A percentile compares a stretch with the other conserved stretches of the same genome.
Conservation (phyloP, 257 asterid genomes). For the Ophiorrhiza pumila region DNA sequence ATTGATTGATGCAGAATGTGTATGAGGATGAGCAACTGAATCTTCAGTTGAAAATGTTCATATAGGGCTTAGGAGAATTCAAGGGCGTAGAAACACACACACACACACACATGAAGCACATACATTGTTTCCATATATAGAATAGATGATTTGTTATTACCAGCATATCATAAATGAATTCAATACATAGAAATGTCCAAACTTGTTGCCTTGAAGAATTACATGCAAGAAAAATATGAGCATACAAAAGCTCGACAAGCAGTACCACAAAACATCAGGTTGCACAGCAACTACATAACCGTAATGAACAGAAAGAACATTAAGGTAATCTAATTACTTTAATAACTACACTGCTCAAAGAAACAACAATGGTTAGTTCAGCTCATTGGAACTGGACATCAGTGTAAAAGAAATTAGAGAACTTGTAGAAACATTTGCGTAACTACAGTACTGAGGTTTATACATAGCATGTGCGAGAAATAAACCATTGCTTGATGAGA, state of each 20-base stretch:
- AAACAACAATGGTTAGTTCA: background rate
- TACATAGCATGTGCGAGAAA: background rate
- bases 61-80: background rate
- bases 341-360: background rate
- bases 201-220: background rate
- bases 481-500: background rate
- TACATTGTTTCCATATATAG: too few relatives aligned
- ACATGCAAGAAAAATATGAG: background rate
- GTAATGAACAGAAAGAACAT: background rate
- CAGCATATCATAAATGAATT: background rate
- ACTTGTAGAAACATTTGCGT: too few relatives aligned
- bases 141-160: background rate
- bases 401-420: background rate
- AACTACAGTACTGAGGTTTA: background rate
- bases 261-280: background rate
- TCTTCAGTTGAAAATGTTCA: slow-evolving; percentile 12
- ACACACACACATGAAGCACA: background rate
- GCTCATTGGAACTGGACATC: background rate
- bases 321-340: background rate
- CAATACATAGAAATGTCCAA: background rate
- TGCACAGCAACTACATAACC: background rate
- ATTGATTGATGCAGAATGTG: slow-evolving; percentile 52
- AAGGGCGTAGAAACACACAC: background rate
- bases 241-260: too few relatives aligned
- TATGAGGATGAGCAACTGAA: slow-evolving; percentile 18